A percentile compares a stretch with the other conserved stretches of the same genome.
These are phyloP conservation scores for Thalassiosira allenii DNA, from an alignment of 352 stramenopile species.

Conservation along the genomic window DNA sequence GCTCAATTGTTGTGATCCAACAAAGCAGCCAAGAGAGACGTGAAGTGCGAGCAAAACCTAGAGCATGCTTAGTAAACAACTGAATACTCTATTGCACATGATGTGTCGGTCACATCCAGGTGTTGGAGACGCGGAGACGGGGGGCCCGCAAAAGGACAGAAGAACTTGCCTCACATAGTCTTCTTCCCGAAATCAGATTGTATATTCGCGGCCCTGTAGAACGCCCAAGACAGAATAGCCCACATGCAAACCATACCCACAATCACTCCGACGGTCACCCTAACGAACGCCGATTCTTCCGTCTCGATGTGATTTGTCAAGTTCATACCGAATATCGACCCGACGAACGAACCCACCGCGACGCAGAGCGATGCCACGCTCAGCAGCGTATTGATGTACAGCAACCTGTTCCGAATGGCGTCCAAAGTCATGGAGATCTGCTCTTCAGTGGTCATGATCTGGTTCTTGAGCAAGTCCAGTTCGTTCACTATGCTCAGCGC, in stretches of 20 bases:
- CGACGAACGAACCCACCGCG: slow-evolving; percentile 61
- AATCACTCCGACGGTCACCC: slow-evolving; percentile 54
- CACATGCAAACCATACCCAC: slow-evolving; percentile 53
- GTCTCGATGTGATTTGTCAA: slow-evolving; percentile 73
- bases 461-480: slow-evolving; percentile 74
- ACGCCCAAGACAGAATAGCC: slow-evolving; percentile 41
- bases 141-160: too few species aligned
- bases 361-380: slow-evolving; percentile 72
- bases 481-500: slow-evolving; percentile 73
- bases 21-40: too few species aligned
- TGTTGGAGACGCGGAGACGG: too few species aligned
- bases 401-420: slow-evolving; percentile 74
- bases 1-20: too few species aligned
- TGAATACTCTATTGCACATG: too few species aligned
- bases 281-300: slow-evolving; percentile 45
- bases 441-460: slow-evolving; percentile 79
- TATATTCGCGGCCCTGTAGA: slow-evolving; percentile 30
- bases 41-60: too few species aligned
- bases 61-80: too few species aligned
- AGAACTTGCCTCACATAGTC: too few species aligned
- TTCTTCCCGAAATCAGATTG: too few species aligned
- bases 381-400: slow-evolving; percentile 83
- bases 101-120: too few species aligned
- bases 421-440: slow-evolving; percentile 76
- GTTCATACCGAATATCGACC: slow-evolving; percentile 85